phyloP scores from a whole-genome alignment of 352 stramenopile genomes.

The Achlya hypogyna region DNA sequence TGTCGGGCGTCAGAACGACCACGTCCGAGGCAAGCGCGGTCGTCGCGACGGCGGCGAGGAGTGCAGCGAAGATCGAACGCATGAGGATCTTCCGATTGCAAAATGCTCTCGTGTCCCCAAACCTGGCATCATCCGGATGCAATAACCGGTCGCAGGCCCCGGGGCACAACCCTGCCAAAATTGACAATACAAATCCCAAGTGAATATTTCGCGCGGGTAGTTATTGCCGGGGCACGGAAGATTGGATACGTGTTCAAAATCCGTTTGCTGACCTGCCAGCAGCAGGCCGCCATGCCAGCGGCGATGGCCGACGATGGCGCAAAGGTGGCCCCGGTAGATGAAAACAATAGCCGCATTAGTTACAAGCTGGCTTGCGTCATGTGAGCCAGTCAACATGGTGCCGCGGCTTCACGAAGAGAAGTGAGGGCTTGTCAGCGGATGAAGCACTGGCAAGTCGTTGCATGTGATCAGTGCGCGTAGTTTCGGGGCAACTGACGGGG shows the following conservation, averaged over 20 bases:
- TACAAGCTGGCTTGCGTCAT: no score
- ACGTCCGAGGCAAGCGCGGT: constrained; percentile 60
- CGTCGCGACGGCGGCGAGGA: constrained; percentile 32
- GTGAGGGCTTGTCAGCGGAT: not conserved
- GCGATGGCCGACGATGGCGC: not conserved
- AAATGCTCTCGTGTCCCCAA: not conserved
- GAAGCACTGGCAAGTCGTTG: not conserved
- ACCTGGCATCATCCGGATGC: not conserved
- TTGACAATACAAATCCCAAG: not conserved
- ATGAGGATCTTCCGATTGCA: not conserved
- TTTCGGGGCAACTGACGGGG: no score
- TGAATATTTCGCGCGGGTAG: not conserved
- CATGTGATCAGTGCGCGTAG: not conserved
- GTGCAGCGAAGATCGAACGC: constrained; percentile 10
- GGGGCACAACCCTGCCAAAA: not conserved
- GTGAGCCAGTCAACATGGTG: no score
- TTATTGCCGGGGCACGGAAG: not conserved
- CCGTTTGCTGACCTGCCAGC: not conserved
- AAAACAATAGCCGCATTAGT: not conserved
- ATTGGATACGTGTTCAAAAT: not conserved
- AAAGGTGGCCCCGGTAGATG: not conserved
- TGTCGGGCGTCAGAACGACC: constrained; percentile 68
- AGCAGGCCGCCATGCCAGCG: not conserved
- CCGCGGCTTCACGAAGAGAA: no score
- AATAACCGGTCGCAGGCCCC: not conserved